Evolutionary conservation across 163 green algal genomes (phyloP), one percentile per base, ranked within the genome.

Genomic region (Picocystis sp.): DNA sequence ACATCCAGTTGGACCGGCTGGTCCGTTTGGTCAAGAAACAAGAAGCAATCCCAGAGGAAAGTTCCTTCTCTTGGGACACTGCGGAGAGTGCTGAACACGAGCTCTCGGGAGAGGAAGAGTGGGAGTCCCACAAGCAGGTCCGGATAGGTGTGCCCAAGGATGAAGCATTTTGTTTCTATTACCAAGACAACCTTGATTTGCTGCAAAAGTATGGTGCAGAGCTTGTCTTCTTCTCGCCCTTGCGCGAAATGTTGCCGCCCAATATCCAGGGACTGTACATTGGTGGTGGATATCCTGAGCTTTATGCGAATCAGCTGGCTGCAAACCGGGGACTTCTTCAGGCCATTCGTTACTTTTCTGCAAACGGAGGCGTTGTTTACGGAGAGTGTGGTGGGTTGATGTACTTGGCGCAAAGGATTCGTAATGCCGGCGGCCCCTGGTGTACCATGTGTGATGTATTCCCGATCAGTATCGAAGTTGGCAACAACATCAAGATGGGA

Each of bases 101-200:
- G 47, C n/a, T 54, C 3, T 34, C 47, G 3, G 17, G 9, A 10
- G 17, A 22, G 11, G 24, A 41, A 34, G 47, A 54, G 3, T 45
- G 47, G 9, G n/a, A 34, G 43, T 50, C 19, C 56, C 42, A 17
- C 19, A 58, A 17, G 9, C 29, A 47, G 35, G 56, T 67, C 25
- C 52, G 55, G 34, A 83, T 94, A 46, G 84, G 70, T 5, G 66
- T 93, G n/a, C 83, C 84, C 2, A 62, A 65, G 41, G 84, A 94
- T 57, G 77, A 63, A 14, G 83, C 84, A 21, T 94, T 93, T 49
- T 77, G 64, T 45, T 81, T 82, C 60, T 93, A 91, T 58, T 93
- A 91, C 57, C 62, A 81, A 24, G 77, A 89, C 44, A 85, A 87
- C 57, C 64, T 88, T 25, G 34, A 62, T n/a, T 57, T 84, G 57